Evolutionary conservation across 352 stramenopile genomes (phyloP).

Genomic region (Pythium oligandrum): DNA sequence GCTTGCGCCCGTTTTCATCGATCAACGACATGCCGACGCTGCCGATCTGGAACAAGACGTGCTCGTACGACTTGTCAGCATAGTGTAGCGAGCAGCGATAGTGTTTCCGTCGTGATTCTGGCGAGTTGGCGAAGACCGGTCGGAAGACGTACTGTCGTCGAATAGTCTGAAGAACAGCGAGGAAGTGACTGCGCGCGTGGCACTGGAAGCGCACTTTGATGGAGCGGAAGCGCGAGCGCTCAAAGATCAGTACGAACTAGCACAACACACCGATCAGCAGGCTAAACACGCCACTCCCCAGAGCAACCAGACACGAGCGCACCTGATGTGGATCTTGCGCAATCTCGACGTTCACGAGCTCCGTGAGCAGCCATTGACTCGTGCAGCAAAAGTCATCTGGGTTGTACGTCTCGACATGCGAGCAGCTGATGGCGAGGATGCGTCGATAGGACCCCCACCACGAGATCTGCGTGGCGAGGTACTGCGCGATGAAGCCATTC

Average conservation of each 20-base stretch:
- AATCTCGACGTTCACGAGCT: slow-evolving; percentile 53
- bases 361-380: slow-evolving; percentile 58
- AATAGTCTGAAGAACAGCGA: slow-evolving; percentile 46
- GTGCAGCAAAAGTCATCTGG: slow-evolving; percentile 65
- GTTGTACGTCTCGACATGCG: slow-evolving; percentile 57
- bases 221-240: slow-evolving; percentile 58
- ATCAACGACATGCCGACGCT: slow-evolving; percentile 46
- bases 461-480: slow-evolving; percentile 58
- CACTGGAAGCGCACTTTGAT: slow-evolving; percentile 55
- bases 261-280: slow-evolving; percentile 1
- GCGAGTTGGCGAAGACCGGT: slow-evolving; percentile 29
- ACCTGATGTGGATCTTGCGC: slow-evolving; percentile 30
- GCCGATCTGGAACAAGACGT: slow-evolving; percentile 45
- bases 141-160: slow-evolving; percentile 36
- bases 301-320: not conserved
- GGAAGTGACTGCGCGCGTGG: slow-evolving; percentile 42
- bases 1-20: slow-evolving; percentile 37
- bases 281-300: not conserved
- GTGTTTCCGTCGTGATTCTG: slow-evolving; percentile 19
- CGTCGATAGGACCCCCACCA: slow-evolving; percentile 63
- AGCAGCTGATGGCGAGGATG: slow-evolving; percentile 47
- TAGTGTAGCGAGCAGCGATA: slow-evolving; percentile 67
- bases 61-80: slow-evolving; percentile 51
- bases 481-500: slow-evolving; percentile 53
- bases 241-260: slow-evolving; percentile 54